Evolutionary conservation across 495 filamentous ascomycete genomes (phyloP), one percentile per base, ranked within the genome.

Genomic region (Penicillium argentinense): DNA sequence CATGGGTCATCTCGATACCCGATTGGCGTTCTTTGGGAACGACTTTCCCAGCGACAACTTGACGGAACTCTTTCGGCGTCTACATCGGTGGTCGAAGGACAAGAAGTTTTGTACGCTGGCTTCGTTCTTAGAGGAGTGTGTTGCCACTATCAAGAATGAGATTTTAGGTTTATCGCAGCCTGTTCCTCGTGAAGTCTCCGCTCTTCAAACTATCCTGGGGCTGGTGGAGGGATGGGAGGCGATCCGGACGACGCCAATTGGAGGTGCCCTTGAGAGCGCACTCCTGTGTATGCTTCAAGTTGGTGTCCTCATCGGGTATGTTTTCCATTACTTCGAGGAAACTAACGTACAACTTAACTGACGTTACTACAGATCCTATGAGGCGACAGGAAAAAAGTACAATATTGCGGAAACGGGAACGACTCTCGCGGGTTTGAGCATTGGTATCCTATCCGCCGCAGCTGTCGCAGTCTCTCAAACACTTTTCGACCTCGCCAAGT

Each of bases 41-140:
- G 66, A 71, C 29, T 68, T 71, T 39, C 68, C 68, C 11, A 55
- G 52, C 28, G 69, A 72, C 24, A 69, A 74, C 45, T 42, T 74
- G 11, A 36, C 56, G 18, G 45, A 67, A 18, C 56, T 78, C 1
- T 66, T 74, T 28, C 71, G 72, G 14, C 56, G 55, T 3, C 52
- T 78, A 7, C 65, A 67, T 27, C 51, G 30, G 14, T 63, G 68
- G 34, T 69, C 62, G 54, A 76, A 75, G 39, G 66, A 72, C 41
- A 66, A 48, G 25, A 27, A 42, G 5, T 59, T 65, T 49, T 32
- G 43, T 0, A 38, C 65, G 3, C 55, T 78, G 3, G 59, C 68
- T 6, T 13, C 21, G 5, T 75, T 75, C 55, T 14, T 78, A 9
- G 48, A 68, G 5, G 63, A 71, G 28, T 46, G 55, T 9, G 68